A percentile compares a stretch with the other conserved stretches of the same genome.
Evolutionary conservation across 257 asterid genomes (phyloP).

Genomic region (Galeopsis tetrahit): DNA sequence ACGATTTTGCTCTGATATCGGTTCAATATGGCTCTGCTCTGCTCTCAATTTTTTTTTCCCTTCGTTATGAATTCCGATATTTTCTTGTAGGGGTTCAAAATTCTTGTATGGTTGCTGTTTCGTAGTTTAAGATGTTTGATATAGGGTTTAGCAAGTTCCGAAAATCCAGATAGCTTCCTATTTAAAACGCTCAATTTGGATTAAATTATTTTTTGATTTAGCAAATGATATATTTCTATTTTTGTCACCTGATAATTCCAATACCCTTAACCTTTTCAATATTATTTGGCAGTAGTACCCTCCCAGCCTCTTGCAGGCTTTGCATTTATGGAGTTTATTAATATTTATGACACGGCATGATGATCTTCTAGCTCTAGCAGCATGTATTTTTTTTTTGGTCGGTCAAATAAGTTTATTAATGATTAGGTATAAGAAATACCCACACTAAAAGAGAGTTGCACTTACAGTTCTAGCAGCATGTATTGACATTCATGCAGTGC

Average conservation of each 20-base stretch:
- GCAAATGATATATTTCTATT: not conserved
- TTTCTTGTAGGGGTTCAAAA: not conserved
- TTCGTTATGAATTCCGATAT: not conserved
- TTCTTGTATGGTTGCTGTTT: not conserved
- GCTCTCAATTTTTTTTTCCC: not conserved
- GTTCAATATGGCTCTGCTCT: not conserved
- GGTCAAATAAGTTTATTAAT: too few relatives aligned
- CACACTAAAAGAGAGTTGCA: too few relatives aligned
- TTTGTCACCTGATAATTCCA: not conserved
- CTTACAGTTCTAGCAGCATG: slow-evolving; percentile 5
- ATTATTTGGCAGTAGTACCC: not conserved
- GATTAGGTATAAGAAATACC: too few relatives aligned
- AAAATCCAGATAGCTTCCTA: not conserved
- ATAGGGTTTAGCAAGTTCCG: not conserved
- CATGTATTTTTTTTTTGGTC: not conserved
- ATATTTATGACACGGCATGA: not conserved
- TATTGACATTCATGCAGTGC: not conserved
- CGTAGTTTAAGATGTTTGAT: slow-evolving; percentile 20
- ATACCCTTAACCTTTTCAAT: slow-evolving; percentile 1
- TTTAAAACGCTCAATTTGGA: not conserved
- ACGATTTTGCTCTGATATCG: not conserved
- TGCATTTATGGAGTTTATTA: not conserved
- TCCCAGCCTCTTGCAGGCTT: not conserved
- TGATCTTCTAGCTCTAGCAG: slow-evolving; percentile 12
- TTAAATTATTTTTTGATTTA: not conserved